Evolutionary conservation across 352 stramenopile species (phyloP), one percentile per base, ranked within the genome.

Genomic region (Globisporangium nunn): DNA sequence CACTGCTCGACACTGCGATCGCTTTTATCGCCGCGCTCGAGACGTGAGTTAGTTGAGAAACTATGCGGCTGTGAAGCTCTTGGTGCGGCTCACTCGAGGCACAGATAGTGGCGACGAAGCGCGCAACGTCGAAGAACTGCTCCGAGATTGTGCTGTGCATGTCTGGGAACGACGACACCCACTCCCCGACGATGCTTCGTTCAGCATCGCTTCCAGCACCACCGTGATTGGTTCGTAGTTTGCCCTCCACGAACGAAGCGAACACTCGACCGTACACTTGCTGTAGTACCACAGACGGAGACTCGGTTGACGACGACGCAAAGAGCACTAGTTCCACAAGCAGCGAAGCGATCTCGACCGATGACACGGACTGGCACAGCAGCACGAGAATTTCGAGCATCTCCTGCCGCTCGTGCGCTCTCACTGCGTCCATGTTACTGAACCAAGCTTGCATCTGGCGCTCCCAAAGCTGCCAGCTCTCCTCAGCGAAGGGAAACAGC

Each of bases 21-120:
- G 69, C 61, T 51, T 70, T 68, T 37, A 86, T n/a, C 10, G 63
- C 40, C n/a, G 55, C 28, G 28, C 67, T 74, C 37, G 75, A 61
- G 12, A 66, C 69, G 41, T 78, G 58, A 1, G 63, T 52, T 2
- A 85, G 43, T 11, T 67, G 53, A 15, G 49, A 52, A 6, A 81
- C 46, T 37, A 71, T 45, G 44, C 48, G 55, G 8, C 28, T 66
- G 49, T 37, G 75, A 74, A 4, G 62, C 28, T 31, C 18, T 28
- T 8, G 28, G n/a, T 6, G 3, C 11, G 30, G 40, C 29, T 17
- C 39, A 30, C 12, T 35, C 6, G 6, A 12, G 6, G 44, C 50
- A 39, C 40, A 47, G 18, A 62, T 14, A 44, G 49, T 45, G 17
- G 31, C 7, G 18, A 56, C 29, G 37, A 62, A 39, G 14, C 30